Conservation (phyloP, 306 rosid genomes). For the Vigna hirtella region DNA sequence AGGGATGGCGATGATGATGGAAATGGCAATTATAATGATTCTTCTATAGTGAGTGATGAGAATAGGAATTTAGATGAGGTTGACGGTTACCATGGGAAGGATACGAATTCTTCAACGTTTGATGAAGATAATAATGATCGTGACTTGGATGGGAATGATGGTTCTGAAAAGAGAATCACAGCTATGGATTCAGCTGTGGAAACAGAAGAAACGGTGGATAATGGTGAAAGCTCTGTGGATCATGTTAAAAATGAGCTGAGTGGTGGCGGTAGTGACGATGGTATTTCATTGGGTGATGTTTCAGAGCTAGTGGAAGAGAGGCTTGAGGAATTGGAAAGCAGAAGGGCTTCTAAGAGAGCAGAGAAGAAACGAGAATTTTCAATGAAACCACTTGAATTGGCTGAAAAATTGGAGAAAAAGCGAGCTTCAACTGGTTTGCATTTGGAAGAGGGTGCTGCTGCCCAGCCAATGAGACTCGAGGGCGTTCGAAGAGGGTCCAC, state of each 20-base stretch:
- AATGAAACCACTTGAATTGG: conserved; percentile 76
- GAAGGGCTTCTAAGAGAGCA: conserved; percentile 50
- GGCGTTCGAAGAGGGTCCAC: conserved; percentile 87
- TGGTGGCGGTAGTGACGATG: conserved; percentile 47
- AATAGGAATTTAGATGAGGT: conserved; percentile 47
- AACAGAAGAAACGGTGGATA: conserved; percentile 42
- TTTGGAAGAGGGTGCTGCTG: conserved; percentile 98
- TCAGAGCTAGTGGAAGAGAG: conserved; percentile 70
- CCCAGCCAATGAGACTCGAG: conserved; percentile 98
- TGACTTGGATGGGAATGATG: conserved; percentile 41
- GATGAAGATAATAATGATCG: conserved; percentile 32
- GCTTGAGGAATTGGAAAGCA: conserved; percentile 68
- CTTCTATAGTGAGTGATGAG: conserved; percentile 45
- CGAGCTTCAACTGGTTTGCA: conserved; percentile 91
- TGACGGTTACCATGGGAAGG: conserved; percentile 38
- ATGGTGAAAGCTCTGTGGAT: conserved; percentile 29
- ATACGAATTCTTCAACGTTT: conserved; percentile 37
- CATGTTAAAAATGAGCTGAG: conserved; percentile 49
- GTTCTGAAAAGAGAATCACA: conserved; percentile 40
- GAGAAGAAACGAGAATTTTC: conserved; percentile 54
- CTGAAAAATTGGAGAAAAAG: conserved; percentile 90
- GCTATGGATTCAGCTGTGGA: conserved; percentile 45
- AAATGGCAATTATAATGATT: background rate
- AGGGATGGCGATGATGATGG: background rate
- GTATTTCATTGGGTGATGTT: conserved; percentile 55